Percentiles rank a stretch among this genome's conserved stretches.
These are phyloP conservation scores for Lablab purpureus DNA, from an alignment of 306 rosid species.

Conservation along the genomic window DNA sequence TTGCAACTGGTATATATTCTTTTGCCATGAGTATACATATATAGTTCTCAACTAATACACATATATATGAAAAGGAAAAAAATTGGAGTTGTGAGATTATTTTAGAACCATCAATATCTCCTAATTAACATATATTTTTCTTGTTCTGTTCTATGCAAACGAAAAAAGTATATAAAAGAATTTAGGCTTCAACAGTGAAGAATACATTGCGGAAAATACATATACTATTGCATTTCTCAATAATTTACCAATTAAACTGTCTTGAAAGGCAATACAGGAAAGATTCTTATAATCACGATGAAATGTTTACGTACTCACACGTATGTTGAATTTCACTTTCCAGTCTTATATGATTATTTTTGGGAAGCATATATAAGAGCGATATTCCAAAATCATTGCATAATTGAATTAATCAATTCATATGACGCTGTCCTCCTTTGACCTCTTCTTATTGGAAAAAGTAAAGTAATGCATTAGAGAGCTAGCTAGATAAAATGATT, in stretches of 20 bases:
- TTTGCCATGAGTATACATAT: not conserved
- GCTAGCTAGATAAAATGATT: not conserved
- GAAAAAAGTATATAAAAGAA: not conserved
- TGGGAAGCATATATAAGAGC: not conserved
- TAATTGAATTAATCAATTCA: constrained; percentile 5
- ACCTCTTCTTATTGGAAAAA: constrained; percentile 17
- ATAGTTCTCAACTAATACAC: not conserved
- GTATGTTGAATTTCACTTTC: not conserved
- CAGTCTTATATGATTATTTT: not conserved
- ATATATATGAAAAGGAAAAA: not conserved
- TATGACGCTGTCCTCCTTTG: constrained; percentile 18
- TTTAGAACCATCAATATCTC: not conserved
- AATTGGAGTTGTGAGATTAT: not conserved
- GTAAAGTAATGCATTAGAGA: not conserved
- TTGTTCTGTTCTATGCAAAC: not conserved
- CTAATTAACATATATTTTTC: not conserved
- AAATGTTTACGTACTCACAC: not conserved
- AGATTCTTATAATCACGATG: not conserved
- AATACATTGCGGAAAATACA: not conserved
- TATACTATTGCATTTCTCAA: not conserved
- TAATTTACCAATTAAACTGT: not conserved
- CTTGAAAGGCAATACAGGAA: not conserved
- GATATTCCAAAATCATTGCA: constrained; percentile 24
- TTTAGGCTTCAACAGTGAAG: not conserved
- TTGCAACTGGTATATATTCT: constrained; percentile 74